A percentile compares a stretch with the other conserved stretches of the same genome.
Evolutionary conservation across 2,329 filamentous ascomycete species (phyloP).

Genomic region (Fusarium zealandicum): DNA sequence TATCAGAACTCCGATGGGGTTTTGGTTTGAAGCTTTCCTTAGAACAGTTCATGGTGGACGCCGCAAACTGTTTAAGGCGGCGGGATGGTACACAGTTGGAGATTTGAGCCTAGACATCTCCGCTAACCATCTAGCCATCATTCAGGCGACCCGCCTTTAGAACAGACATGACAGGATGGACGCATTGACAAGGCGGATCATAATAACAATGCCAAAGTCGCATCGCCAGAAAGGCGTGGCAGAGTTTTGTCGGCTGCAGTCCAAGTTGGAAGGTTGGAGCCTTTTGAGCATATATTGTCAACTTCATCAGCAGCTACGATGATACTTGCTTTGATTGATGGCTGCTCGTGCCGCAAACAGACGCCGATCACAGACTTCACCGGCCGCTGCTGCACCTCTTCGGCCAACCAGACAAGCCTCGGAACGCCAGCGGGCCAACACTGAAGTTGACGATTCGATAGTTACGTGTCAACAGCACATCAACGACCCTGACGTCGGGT

Average conservation of each 20-base stretch:
- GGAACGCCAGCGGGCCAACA: conserved; percentile 13
- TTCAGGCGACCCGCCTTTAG: conserved; percentile 14
- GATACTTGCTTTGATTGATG: background rate
- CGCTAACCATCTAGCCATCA: conserved; percentile 23
- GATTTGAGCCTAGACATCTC: conserved; percentile 18
- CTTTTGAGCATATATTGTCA: background rate
- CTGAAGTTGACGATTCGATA: conserved; percentile 32
- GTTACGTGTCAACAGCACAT: conserved; percentile 36
- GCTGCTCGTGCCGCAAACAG: background rate
- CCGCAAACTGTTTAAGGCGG: background rate
- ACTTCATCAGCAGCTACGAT: conserved; percentile 10
- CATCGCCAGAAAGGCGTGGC: conserved; percentile 1
- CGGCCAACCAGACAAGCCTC: conserved; percentile 28
- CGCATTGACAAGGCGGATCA: conserved; percentile 13
- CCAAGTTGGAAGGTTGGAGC: conserved; percentile 20
- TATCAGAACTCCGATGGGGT: too few species aligned
- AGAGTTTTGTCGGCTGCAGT: too few species aligned
- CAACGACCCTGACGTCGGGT: conserved; percentile 19
- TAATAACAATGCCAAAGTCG: conserved; percentile 1
- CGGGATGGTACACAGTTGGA: conserved; percentile 2
- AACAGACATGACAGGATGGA: conserved; percentile 5
- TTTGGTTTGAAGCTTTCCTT: background rate
- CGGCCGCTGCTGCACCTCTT: conserved; percentile 15
- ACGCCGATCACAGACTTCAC: conserved; percentile 23
- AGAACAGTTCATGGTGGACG: background rate